A percentile compares a stretch with the other conserved stretches of the same genome.
Conservation (phyloP, 176 grass and related monocot species). For the Poa annua region DNA sequence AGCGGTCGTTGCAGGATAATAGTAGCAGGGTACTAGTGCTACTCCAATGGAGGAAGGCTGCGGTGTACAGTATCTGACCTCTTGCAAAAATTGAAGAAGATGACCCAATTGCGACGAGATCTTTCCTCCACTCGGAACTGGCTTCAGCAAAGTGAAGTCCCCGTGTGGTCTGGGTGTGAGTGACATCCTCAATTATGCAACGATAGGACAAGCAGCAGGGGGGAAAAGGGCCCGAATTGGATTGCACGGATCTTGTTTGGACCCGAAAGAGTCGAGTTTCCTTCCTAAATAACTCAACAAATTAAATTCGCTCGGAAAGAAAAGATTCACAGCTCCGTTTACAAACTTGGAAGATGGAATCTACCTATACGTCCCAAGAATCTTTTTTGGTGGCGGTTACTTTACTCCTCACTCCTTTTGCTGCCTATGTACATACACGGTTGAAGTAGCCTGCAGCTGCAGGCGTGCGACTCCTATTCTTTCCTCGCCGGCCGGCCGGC, state of each 20-base stretch:
- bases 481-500: not conserved
- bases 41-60: conserved; percentile 20
- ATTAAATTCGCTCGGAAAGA: conserved; percentile 25
- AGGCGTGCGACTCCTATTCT: not conserved
- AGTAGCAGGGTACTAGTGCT: no score
- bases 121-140: not conserved
- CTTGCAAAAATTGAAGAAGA: not conserved
- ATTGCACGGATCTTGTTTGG: conserved; percentile 3
- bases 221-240: not conserved
- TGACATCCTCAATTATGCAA: conserved; percentile 3
- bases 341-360: conserved; percentile 46
- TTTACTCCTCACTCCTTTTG: conserved; percentile 41
- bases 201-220: not conserved
- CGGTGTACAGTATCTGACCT: not conserved
- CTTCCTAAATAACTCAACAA: conserved; percentile 30
- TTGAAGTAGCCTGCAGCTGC: conserved; percentile 4
- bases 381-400: conserved; percentile 33
- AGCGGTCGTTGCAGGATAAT: not conserved
- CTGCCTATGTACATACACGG: conserved; percentile 58
- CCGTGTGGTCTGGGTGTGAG: not conserved
- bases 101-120: no score
- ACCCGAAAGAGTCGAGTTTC: not conserved
- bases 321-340: conserved; percentile 53
- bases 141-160: not conserved
- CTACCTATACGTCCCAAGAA: conserved; percentile 45